Percentiles rank a stretch among this genome's conserved stretches.
Evolutionary conservation across 768 basidiomycete species (phyloP).

Genomic region (Lentinula detonsa): DNA sequence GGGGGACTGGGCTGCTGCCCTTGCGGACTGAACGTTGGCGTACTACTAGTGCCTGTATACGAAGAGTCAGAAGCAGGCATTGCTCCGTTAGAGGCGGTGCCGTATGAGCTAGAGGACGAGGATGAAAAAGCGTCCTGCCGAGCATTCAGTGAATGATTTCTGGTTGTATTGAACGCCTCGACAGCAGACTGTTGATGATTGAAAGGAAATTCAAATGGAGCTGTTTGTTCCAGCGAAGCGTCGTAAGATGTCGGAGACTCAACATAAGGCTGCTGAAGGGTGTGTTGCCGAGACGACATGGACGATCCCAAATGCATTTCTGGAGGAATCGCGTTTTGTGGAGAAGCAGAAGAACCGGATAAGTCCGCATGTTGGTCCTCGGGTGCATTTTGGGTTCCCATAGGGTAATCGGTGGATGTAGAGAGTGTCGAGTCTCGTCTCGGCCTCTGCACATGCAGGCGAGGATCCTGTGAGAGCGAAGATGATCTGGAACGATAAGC

Average conservation of each 20-base stretch:
- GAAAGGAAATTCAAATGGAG: not conserved
- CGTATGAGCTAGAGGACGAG: not conserved
- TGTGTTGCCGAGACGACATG: not conserved
- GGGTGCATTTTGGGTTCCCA: not conserved
- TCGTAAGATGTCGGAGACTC: conserved; percentile 4
- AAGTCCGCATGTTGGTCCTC: not conserved
- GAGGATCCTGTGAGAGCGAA: conserved; percentile 6
- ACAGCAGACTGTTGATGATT: not conserved
- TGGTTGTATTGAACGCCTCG: not conserved
- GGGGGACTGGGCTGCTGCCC: not conserved
- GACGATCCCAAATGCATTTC: conserved; percentile 1
- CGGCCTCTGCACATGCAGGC: conserved; percentile 1
- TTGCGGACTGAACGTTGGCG: not conserved
- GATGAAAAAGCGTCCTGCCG: not conserved
- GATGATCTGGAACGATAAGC: conserved; percentile 4
- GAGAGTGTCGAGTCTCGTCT: conserved; percentile 3
- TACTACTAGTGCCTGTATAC: not conserved
- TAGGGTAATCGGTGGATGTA: not conserved
- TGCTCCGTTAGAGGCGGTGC: not conserved
- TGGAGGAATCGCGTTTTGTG: not conserved
- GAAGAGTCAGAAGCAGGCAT: not conserved
- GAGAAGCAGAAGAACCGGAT: not conserved
- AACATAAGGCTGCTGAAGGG: not conserved
- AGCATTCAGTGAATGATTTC: not conserved
- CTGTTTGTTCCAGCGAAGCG: not conserved